Base-by-base conservation (phyloP, 768 basidiomycete species). In the Boletus rex-veris region DNA sequence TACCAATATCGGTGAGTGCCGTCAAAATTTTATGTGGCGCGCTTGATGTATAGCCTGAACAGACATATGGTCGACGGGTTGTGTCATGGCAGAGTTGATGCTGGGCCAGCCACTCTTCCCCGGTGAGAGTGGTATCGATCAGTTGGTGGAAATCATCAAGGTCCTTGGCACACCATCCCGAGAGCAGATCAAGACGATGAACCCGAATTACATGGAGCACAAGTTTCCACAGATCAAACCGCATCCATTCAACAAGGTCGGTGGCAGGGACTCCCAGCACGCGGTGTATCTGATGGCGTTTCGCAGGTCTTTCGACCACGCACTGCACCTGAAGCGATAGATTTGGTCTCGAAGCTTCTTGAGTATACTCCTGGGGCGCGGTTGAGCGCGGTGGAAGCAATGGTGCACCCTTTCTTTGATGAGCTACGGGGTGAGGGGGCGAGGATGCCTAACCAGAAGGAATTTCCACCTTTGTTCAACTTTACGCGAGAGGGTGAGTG, bases 111-210 rank as follows among this genome's bases (percentile, higher is more conserved):
- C 97, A 28, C 80, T 99, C 51, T 99, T 99, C 84, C 97, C 97
- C 4, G 97, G 97, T 55, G 97, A 99, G 77, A 92, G 90, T 68
- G 95, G 96, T 21, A 99, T 99, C 66, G 97, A 99, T 75, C 97
- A 99, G 76, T 72, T 99, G 65, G 97, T 99, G 53, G 97, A 99
- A 76, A 99, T 99, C 64, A 99, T 99, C 86, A 99, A 99, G 73
- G 94, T 99, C 41, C 84, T 99, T 50, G 97, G 97, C 15, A 99
- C 97, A 19, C 97, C 97, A 3, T 95, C 97, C 54, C 80, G 96
- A 62, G 97, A 98, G 70, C 97, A 99, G 74, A 99, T 99, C 83
- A 98, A 99, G 86, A 98, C 97, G 62, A 99, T 99, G 97, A 99
- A 99, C 74, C 97, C 97, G 51, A 99, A 99, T 77, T 99, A 99